phyloP scores from a whole-genome alignment of 257 asterid species.

The Rhazya stricta region DNA sequence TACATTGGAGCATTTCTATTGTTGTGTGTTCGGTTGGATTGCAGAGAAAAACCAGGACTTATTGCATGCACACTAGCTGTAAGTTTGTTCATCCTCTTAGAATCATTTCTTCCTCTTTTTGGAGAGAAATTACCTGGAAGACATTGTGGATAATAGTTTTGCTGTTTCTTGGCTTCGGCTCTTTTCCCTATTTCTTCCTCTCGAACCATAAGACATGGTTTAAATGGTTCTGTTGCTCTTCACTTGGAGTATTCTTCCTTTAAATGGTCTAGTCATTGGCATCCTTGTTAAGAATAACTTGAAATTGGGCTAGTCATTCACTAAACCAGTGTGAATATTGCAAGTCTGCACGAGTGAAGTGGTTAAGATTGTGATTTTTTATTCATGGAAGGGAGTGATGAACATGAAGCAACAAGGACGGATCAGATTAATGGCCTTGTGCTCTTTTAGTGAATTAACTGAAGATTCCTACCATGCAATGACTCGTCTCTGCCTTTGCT shows the following conservation, averaged over 20 bases:
- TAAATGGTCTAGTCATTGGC: neutral
- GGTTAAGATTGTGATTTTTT: neutral
- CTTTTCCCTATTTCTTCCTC: neutral
- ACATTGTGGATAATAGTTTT: neutral
- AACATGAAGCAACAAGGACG: neutral
- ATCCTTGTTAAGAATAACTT: neutral
- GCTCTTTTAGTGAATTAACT: neutral
- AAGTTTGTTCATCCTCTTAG: conserved; percentile 34
- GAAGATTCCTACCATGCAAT: neutral
- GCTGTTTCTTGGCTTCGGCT: neutral
- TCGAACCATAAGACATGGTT: no score
- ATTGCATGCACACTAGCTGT: conserved; percentile 79
- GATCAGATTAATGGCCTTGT: neutral
- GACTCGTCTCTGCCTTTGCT: neutral
- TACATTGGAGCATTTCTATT: conserved; percentile 76
- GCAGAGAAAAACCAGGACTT: conserved; percentile 93
- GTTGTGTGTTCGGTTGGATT: conserved; percentile 69
- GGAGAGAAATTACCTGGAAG: neutral
- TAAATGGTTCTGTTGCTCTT: neutral
- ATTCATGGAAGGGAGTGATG: neutral
- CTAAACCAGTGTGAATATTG: neutral
- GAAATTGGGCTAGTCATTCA: neutral
- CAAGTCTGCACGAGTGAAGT: neutral
- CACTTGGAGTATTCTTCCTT: neutral
- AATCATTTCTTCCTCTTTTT: neutral